Conservation (phyloP, 768 basidiomycete species). For the Suillus variegatus region DNA sequence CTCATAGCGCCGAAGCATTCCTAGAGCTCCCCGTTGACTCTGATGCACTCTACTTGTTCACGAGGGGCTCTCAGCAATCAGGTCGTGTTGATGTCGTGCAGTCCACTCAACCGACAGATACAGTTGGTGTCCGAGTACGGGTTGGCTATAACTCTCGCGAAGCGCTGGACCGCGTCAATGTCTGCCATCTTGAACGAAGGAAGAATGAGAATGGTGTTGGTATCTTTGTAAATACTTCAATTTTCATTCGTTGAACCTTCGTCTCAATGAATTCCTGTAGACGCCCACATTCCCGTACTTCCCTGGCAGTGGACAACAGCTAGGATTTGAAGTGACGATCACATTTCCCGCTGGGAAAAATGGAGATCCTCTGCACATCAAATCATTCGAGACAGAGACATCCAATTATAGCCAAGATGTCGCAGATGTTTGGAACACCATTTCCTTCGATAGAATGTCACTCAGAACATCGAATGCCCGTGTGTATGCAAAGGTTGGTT, state of each 20-base stretch:
- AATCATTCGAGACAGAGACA: conserved; percentile 44
- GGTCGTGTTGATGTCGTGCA: conserved; percentile 32
- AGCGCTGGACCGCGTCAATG: conserved; percentile 23
- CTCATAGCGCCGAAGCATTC: conserved; percentile 25
- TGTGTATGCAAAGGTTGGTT: conserved; percentile 36
- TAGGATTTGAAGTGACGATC: conserved; percentile 38
- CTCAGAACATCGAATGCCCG: conserved; percentile 37
- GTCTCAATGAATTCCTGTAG: conserved; percentile 22
- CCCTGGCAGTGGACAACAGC: conserved; percentile 12
- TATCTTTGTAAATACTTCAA: conserved; percentile 30
- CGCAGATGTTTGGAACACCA: conserved; percentile 32
- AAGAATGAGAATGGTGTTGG: conserved; percentile 31
- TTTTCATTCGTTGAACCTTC: background rate
- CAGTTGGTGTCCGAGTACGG: conserved; percentile 30
- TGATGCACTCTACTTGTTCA: conserved; percentile 30
- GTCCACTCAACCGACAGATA: conserved; percentile 29
- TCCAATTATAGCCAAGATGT: conserved; percentile 41
- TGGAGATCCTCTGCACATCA: conserved; percentile 33
- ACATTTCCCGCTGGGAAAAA: conserved; percentile 36
- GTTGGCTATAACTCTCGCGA: conserved; percentile 22
- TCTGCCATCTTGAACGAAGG: conserved; percentile 31
- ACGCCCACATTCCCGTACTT: conserved; percentile 27
- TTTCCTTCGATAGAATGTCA: conserved; percentile 39
- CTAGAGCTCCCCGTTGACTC: conserved; percentile 33
- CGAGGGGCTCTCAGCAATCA: conserved; percentile 29